Evolutionary conservation across 1,284 basidiomycete species (phyloP).

Genomic region (Cryptococcus jaspeensis): DNA sequence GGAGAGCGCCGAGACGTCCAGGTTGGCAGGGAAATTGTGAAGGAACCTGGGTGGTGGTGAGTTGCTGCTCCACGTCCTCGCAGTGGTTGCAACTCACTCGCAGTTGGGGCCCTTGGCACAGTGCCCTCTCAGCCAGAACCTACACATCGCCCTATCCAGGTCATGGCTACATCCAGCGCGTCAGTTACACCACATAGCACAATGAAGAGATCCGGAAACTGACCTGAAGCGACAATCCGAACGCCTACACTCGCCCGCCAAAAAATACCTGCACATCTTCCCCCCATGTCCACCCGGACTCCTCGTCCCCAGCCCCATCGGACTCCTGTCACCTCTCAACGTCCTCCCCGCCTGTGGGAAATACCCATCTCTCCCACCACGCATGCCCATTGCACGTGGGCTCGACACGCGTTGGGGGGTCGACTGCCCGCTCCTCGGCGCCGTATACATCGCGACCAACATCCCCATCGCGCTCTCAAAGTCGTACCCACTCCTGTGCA

Average conservation of each 20-base stretch:
- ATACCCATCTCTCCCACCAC: conserved; percentile 34
- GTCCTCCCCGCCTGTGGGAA: conserved; percentile 44
- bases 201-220: too few species aligned
- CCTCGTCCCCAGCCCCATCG: conserved; percentile 40
- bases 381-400: conserved; percentile 32
- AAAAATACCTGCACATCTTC: conserved; percentile 90
- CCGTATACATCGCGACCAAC: conserved; percentile 68
- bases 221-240: conserved; percentile 97
- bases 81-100: conserved; percentile 41
- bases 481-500: conserved; percentile 83
- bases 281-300: conserved; percentile 59
- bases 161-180: conserved; percentile 64
- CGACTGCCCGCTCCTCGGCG: conserved; percentile 44
- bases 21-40: conserved; percentile 73
- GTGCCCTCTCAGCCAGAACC: conserved; percentile 96
- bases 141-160: conserved; percentile 85
- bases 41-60: conserved; percentile 59
- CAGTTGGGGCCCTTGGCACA: conserved; percentile 85
- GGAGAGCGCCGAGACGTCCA: conserved; percentile 53
- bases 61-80: not conserved
- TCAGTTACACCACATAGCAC: not conserved
- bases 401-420: conserved; percentile 44
- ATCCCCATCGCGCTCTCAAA: conserved; percentile 93
- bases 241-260: conserved; percentile 91
- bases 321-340: conserved; percentile 33